A percentile compares a stretch with the other conserved stretches of the same genome.
Evolutionary conservation across 148 eudicot species (phyloP).

Genomic region (Camellia granthamiana): DNA sequence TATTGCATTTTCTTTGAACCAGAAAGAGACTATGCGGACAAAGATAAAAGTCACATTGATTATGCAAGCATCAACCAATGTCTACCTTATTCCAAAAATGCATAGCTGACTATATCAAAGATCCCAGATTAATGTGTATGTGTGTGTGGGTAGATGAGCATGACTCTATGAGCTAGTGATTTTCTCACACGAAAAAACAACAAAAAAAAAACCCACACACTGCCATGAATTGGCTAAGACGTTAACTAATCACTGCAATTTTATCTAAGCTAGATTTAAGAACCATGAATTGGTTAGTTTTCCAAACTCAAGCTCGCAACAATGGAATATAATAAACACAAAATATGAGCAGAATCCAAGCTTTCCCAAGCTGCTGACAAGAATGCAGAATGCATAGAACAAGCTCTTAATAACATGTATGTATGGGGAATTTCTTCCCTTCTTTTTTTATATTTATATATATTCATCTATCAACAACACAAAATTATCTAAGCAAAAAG

Average conservation of each 20-base stretch:
- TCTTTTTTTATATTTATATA: too few species aligned
- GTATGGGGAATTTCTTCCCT: neutral
- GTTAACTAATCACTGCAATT: too few species aligned
- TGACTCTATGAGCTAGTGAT: too few species aligned
- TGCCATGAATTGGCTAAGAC: too few species aligned
- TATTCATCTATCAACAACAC: neutral
- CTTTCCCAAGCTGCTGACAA: neutral
- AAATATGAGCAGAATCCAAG: neutral
- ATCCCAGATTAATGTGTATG: neutral
- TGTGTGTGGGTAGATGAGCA: too few species aligned
- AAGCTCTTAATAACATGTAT: neutral
- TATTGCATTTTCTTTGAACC: neutral
- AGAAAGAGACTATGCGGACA: neutral
- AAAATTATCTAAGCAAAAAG: neutral
- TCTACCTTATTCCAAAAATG: neutral
- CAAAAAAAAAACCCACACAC: too few species aligned
- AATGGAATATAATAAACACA: neutral
- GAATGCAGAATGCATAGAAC: neutral
- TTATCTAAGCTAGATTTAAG: too few species aligned
- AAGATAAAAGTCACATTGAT: neutral
- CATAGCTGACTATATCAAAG: neutral
- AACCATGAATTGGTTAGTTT: too few species aligned
- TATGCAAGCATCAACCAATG: constrained; percentile 1
- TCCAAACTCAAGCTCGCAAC: neutral
- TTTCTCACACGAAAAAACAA: too few species aligned